Conservation (phyloP, 2,329 filamentous ascomycete genomes). For the Stylonectria norvegica region DNA sequence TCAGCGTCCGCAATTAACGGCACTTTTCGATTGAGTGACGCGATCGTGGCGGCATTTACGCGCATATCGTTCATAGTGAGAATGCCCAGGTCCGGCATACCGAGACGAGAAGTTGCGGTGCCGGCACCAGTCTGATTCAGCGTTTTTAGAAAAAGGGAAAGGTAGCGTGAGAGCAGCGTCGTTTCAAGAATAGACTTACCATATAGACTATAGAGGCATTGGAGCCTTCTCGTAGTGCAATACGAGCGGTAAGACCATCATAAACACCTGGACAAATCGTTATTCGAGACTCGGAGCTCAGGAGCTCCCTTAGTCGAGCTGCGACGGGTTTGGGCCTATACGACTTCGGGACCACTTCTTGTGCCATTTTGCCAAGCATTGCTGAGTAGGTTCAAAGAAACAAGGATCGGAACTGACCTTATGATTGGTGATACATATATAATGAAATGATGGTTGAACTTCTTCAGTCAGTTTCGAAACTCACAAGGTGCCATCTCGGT, state of each 20-base stretch:
- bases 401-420: too few relatives aligned
- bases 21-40: conserved; percentile 51
- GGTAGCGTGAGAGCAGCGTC: neutral
- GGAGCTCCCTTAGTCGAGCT: too few relatives aligned
- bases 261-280: conserved; percentile 67
- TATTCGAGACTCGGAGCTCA: too few relatives aligned
- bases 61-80: conserved; percentile 62
- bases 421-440: too few relatives aligned
- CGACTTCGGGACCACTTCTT: too few relatives aligned
- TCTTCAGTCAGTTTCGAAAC: too few relatives aligned
- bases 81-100: conserved; percentile 61
- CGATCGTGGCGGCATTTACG: conserved; percentile 61
- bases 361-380: too few relatives aligned
- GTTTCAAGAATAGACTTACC: conserved; percentile 40
- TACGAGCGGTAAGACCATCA: conserved; percentile 63
- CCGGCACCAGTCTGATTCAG: conserved; percentile 66
- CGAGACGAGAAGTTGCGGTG: conserved; percentile 58
- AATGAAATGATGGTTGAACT: too few relatives aligned
- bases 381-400: too few relatives aligned
- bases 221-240: conserved; percentile 55
- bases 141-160: neutral
- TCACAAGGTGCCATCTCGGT: too few relatives aligned
- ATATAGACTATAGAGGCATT: conserved; percentile 58
- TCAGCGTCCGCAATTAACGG: conserved; percentile 23
- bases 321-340: too few relatives aligned